These are phyloP conservation scores for Cyclocybe aegerita DNA, from an alignment of 768 basidiomycete genomes.

Conservation along the genomic window DNA sequence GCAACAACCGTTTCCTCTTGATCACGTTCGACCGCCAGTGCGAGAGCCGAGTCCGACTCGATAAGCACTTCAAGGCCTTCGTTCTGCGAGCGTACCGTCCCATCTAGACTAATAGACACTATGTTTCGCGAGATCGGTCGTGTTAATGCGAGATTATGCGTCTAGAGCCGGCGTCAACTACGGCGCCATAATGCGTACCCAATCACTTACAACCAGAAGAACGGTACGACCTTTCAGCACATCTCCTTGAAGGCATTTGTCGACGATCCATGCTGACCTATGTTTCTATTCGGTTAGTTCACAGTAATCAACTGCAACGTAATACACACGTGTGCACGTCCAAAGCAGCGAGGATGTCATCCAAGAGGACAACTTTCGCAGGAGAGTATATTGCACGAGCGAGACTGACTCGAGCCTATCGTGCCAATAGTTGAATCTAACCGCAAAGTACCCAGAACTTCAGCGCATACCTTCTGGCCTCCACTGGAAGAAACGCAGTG, in stretches of 20 bases:
- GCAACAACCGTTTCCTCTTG: constrained; percentile 17
- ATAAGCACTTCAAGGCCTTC: constrained; percentile 40
- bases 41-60: constrained; percentile 35
- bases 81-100: constrained; percentile 46
- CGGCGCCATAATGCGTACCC: background rate
- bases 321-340: constrained; percentile 35
- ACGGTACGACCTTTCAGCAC: constrained; percentile 73
- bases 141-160: constrained; percentile 48
- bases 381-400: constrained; percentile 46
- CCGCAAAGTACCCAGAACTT: constrained; percentile 14
- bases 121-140: constrained; percentile 52
- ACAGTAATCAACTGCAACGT: background rate
- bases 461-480: constrained; percentile 36
- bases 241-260: constrained; percentile 74
- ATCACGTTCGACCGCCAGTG: constrained; percentile 26
- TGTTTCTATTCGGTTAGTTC: background rate
- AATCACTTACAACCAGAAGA: constrained; percentile 62
- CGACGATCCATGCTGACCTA: constrained; percentile 41
- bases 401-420: constrained; percentile 47
- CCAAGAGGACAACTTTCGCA: constrained; percentile 65
- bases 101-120: constrained; percentile 52
- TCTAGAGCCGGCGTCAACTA: constrained; percentile 20
- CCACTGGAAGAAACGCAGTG: constrained; percentile 23
- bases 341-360: constrained; percentile 69
- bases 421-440: constrained; percentile 37